phyloP scores from a whole-genome alignment of 1,139 yeast genomes.

The Yamadazyma epiphylla region DNA sequence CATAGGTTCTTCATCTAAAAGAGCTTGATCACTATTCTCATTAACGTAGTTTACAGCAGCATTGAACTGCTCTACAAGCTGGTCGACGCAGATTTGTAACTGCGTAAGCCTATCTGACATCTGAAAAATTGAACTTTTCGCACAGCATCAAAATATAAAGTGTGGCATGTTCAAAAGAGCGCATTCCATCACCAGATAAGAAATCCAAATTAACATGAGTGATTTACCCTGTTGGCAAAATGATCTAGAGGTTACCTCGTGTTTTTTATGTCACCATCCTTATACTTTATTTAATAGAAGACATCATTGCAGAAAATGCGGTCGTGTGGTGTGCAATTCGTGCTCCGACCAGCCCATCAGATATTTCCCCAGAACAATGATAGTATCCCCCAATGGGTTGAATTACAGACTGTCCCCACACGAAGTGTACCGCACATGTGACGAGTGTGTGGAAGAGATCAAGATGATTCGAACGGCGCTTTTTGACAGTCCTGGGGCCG shows the following conservation, averaged over 20 bases:
- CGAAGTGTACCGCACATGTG: slow-evolving; percentile 62
- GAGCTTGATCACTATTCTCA: slow-evolving; percentile 35
- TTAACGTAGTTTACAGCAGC: slow-evolving; percentile 88
- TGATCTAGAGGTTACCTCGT: slow-evolving; percentile 57
- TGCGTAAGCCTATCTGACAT: slow-evolving; percentile 91
- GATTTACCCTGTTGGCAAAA: slow-evolving; percentile 62
- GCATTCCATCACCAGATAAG: not conserved
- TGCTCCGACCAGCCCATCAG: slow-evolving; percentile 52
- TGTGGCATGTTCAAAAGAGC: not conserved
- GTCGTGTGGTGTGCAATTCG: slow-evolving; percentile 66
- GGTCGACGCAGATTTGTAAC: slow-evolving; percentile 87
- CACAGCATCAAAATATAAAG: not conserved
- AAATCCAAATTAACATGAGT: slow-evolving; percentile 1
- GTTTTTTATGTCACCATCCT: slow-evolving; percentile 55
- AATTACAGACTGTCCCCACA: slow-evolving; percentile 22
- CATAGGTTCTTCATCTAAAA: slow-evolving; percentile 35
- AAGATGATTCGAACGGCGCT: slow-evolving; percentile 51
- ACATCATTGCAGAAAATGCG: slow-evolving; percentile 91
- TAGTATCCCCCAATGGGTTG: slow-evolving; percentile 26
- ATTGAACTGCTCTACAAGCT: slow-evolving; percentile 85
- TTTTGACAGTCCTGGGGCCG: too few relatives aligned
- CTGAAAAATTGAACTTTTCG: not conserved
- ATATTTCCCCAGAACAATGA: slow-evolving; percentile 38
- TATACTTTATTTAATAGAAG: slow-evolving; percentile 73
- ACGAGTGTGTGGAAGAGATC: slow-evolving; percentile 62